A percentile compares a stretch with the other conserved stretches of the same genome.
Conservation (phyloP, 2,329 filamentous ascomycete genomes). For the Ophiostoma angusticollis region DNA sequence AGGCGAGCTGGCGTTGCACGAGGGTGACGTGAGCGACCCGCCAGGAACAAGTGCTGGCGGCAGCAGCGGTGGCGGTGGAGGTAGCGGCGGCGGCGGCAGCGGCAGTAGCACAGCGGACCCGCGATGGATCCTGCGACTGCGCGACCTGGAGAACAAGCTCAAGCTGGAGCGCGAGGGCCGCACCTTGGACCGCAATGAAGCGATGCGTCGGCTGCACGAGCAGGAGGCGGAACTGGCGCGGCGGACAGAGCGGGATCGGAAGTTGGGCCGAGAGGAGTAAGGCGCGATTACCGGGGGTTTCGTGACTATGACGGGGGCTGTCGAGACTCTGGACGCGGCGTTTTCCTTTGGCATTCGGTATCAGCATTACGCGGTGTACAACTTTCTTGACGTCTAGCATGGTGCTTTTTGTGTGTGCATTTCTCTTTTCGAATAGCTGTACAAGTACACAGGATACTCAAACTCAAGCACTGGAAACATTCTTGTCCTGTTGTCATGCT, state of each 20-base stretch:
- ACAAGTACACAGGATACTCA: no score
- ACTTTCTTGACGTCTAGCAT: no score
- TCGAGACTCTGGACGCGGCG: no score
- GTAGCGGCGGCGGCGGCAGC: not conserved
- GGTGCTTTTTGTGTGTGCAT: no score
- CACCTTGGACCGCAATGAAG: constrained; percentile 71
- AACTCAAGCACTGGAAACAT: no score
- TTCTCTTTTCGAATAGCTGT: no score
- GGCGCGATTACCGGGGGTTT: no score
- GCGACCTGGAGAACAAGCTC: constrained; percentile 76
- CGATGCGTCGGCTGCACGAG: constrained; percentile 65
- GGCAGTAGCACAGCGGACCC: constrained; percentile 37
- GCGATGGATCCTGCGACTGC: constrained; percentile 72
- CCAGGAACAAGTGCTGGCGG: constrained; percentile 23
- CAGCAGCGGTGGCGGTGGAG: constrained; percentile 15
- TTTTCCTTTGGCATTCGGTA: no score
- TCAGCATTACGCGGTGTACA: no score
- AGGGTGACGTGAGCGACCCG: constrained; percentile 11
- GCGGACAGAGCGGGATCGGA: constrained; percentile 11
- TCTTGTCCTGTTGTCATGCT: no score
- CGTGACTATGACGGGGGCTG: no score
- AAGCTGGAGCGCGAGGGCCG: constrained; percentile 83
- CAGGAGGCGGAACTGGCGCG: constrained; percentile 17
- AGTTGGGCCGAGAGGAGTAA: no score
- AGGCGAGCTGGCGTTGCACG: constrained; percentile 17